Percentiles rank a stretch among this genome's conserved stretches.
These are phyloP conservation scores for Rostrohypoxylon terebratum DNA, from an alignment of 495 filamentous ascomycete genomes.

Conservation along the genomic window DNA sequence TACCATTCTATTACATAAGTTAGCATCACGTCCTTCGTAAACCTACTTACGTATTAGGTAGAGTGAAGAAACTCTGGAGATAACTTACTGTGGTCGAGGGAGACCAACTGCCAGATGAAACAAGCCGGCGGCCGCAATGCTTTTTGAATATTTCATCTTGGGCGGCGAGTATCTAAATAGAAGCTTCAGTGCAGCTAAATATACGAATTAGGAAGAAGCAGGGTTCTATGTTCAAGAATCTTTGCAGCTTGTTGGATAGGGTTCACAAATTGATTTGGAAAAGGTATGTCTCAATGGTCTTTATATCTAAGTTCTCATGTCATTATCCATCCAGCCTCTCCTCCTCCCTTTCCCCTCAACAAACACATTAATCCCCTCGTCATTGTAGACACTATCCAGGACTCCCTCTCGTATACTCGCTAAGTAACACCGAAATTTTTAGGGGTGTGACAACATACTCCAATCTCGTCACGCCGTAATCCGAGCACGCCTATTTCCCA, in stretches of 20 bases:
- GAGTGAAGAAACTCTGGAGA: neutral
- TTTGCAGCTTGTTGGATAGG: neutral
- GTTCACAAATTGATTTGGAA: constrained; percentile 1
- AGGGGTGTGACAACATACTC: constrained; percentile 13
- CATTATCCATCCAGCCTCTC: neutral
- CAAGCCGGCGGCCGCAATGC: constrained; percentile 37
- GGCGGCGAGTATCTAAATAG: neutral
- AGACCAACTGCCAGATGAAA: constrained; percentile 38
- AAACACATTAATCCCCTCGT: constrained; percentile 23
- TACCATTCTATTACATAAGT: constrained; percentile 34
- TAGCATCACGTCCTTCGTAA: constrained; percentile 5
- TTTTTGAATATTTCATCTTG: constrained; percentile 42
- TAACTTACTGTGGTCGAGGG: constrained; percentile 47
- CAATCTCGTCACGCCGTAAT: neutral
- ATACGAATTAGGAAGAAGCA: neutral
- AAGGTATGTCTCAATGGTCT: neutral
- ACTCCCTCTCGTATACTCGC: constrained; percentile 3
- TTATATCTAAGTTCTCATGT: constrained; percentile 21
- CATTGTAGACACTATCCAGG: constrained; percentile 1
- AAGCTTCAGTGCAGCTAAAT: neutral
- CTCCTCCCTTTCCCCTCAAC: neutral
- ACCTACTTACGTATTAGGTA: neutral
- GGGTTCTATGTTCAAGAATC: constrained; percentile 10
- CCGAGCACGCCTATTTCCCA: neutral
- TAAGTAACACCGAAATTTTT: constrained; percentile 20